Evolutionary conservation across 768 basidiomycete species (phyloP).

Genomic region (Russula griseocarnosa): DNA sequence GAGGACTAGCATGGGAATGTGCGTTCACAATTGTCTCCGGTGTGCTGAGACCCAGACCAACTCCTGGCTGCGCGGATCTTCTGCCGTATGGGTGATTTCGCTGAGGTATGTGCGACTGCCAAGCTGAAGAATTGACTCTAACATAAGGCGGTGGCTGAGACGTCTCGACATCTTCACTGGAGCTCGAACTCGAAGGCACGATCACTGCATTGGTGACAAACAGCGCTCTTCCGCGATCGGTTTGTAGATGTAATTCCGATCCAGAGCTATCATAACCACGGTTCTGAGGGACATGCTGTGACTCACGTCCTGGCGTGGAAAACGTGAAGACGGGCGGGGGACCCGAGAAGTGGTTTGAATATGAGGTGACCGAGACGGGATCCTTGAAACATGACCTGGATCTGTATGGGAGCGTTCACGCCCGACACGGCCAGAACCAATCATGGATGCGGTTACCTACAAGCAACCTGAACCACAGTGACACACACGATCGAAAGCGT

Average conservation of each 20-base stretch:
- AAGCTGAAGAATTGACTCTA: not conserved
- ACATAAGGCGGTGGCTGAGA: not conserved
- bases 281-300: not conserved
- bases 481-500: not conserved
- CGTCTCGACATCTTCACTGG: constrained; percentile 17
- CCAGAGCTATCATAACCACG: constrained; percentile 24
- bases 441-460: constrained; percentile 5
- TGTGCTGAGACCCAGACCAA: constrained; percentile 17
- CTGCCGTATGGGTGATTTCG: not conserved
- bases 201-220: constrained; percentile 25
- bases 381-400: constrained; percentile 25
- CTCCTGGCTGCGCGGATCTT: constrained; percentile 12
- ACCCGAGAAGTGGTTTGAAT: constrained; percentile 18
- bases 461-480: not conserved
- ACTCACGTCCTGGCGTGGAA: constrained; percentile 9
- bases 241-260: constrained; percentile 19
- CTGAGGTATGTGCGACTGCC: constrained; percentile 2
- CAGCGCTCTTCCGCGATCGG: constrained; percentile 22
- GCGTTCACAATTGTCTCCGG: not conserved
- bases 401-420: constrained; percentile 29
- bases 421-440: not conserved
- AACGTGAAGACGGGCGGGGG: constrained; percentile 11
- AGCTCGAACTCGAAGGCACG: constrained; percentile 24
- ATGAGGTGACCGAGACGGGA: constrained; percentile 21
- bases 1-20: not conserved